These are phyloP conservation scores for Colletotrichum australisinense DNA, from an alignment of 2,329 filamentous ascomycete genomes.

Conservation along the genomic window DNA sequence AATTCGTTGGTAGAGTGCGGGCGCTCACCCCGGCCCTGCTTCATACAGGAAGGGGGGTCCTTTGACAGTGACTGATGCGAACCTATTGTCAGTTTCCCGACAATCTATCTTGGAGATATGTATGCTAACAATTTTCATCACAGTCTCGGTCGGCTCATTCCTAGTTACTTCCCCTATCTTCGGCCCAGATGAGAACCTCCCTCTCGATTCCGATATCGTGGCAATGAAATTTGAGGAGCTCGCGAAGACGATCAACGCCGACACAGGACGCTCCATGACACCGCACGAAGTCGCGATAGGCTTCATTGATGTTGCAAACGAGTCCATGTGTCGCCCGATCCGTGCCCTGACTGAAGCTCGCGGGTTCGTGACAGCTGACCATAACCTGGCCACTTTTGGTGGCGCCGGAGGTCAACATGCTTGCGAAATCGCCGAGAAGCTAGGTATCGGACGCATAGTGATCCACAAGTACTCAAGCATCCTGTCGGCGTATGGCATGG, in stretches of 20 bases:
- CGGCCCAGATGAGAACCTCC: too few relatives aligned
- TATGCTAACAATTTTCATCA: too few relatives aligned
- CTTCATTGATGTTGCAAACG: constrained; percentile 91
- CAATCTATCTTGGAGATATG: too few relatives aligned
- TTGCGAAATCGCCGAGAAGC: background rate
- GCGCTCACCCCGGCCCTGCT: constrained; percentile 64
- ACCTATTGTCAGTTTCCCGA: constrained; percentile 65
- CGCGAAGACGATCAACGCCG: constrained; percentile 80
- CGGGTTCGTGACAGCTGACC: constrained; percentile 89
- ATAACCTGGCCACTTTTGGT: constrained; percentile 89
- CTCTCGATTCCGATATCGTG: too few relatives aligned
- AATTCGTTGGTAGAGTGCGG: background rate
- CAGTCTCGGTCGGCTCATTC: constrained; percentile 68
- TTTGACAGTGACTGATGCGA: constrained; percentile 90
- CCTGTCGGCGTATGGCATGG: background rate
- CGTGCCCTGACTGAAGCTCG: constrained; percentile 91
- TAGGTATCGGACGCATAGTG: background rate
- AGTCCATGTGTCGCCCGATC: constrained; percentile 91
- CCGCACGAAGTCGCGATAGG: constrained; percentile 89
- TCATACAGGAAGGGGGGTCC: constrained; percentile 69
- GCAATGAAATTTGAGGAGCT: constrained; percentile 47
- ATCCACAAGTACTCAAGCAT: background rate
- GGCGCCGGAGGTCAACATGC: constrained; percentile 53
- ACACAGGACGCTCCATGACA: constrained; percentile 77
- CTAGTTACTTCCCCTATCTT: too few relatives aligned